Conservation (phyloP, 768 basidiomycete genomes). For the Mycena chlorophos region DNA sequence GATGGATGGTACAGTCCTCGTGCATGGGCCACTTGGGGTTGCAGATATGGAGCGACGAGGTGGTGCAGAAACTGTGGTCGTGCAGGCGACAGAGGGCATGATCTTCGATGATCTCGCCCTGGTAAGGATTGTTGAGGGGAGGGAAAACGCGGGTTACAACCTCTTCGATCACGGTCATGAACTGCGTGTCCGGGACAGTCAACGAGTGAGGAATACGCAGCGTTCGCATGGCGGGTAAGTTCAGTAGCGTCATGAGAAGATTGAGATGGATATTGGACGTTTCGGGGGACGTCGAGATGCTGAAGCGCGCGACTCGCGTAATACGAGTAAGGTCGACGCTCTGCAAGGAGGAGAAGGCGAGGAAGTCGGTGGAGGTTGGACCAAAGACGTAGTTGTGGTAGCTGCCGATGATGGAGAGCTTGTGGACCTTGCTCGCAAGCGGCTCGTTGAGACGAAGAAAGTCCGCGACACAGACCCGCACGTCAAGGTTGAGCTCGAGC, state of each 20-base stretch:
- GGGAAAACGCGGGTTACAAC: not conserved
- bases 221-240: not conserved
- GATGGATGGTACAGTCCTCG: no score
- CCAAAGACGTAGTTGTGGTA: not conserved
- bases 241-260: not conserved
- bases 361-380: not conserved
- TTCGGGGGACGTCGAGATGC: not conserved
- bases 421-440: not conserved
- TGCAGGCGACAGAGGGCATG: not conserved
- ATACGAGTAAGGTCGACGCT: not conserved
- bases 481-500: not conserved
- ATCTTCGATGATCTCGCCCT: not conserved
- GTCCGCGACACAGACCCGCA: not conserved
- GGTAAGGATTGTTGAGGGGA: not conserved
- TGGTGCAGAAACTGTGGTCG: not conserved
- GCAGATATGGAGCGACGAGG: not conserved
- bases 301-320: not conserved
- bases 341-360: not conserved
- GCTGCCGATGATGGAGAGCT: not conserved
- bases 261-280: not conserved
- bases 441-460: not conserved
- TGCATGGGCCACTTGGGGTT: not conserved
- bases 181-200: not conserved
- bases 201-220: not conserved
- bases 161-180: not conserved